Evolutionary conservation across 2,329 filamentous ascomycete genomes (phyloP).

Genomic region (Acarospora socialis): DNA sequence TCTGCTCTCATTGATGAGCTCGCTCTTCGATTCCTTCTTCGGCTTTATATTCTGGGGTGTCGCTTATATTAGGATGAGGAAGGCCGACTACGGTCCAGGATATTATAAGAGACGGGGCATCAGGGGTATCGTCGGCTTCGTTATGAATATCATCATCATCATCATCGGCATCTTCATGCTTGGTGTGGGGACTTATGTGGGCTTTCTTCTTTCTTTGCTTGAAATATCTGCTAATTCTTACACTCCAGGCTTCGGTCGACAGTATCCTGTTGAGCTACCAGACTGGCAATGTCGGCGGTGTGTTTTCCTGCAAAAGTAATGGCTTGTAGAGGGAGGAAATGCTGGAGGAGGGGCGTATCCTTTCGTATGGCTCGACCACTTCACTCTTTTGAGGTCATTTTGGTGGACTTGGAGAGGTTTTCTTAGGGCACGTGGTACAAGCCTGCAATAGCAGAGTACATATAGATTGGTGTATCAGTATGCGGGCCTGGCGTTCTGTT

Average conservation of each 20-base stretch:
- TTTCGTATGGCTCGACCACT: no score
- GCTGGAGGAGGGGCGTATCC: no score
- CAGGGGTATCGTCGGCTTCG: slow-evolving; percentile 11
- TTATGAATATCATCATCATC: slow-evolving; percentile 60
- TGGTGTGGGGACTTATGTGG: slow-evolving; percentile 61
- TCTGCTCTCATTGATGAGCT: slow-evolving; percentile 41
- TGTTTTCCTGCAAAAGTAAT: slow-evolving; percentile 54
- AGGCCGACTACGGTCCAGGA: slow-evolving; percentile 43
- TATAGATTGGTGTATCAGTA: no score
- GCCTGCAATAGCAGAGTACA: no score
- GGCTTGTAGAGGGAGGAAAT: no score
- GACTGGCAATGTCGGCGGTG: slow-evolving; percentile 47
- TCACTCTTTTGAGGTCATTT: no score
- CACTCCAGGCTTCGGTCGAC: slow-evolving; percentile 36
- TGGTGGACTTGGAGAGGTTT: no score
- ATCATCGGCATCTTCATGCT: slow-evolving; percentile 67
- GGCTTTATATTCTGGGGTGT: slow-evolving; percentile 93
- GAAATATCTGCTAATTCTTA: slow-evolving; percentile 12
- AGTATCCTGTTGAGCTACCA: slow-evolving; percentile 61
- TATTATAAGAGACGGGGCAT: slow-evolving; percentile 37
- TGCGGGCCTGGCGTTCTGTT: no score
- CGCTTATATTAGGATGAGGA: slow-evolving; percentile 63
- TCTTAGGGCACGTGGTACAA: no score
- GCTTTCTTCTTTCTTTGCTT: slow-evolving; percentile 12
- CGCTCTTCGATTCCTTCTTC: slow-evolving; percentile 83